Evolutionary conservation across 1,284 basidiomycete species (phyloP), one percentile per base, ranked within the genome.

Genomic region (Puccinia horiana): DNA sequence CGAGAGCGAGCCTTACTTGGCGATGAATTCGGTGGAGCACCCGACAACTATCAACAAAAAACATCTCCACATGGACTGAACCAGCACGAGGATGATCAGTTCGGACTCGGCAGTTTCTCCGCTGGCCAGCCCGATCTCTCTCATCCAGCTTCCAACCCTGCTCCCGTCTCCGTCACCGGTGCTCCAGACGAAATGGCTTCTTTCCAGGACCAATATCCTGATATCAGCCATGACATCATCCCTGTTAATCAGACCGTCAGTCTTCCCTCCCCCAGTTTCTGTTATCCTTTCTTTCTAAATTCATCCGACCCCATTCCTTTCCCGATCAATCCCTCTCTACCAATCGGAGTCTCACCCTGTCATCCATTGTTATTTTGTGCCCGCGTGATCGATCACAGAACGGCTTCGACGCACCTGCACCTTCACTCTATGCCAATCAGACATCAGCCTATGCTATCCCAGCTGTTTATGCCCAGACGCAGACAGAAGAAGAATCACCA

Each of bases 401-500:
- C 89, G 89, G 61, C 88, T 88, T 75, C 91, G 83, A 90, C 92
- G 47, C 79, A 84, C 90, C 89, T 86, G 91, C 93, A 86, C 87
- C 90, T 84, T 86, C 92, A 65, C 56, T 87, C 85, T 88, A 90
- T 84, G 67, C 88, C 88, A 83, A 76, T 83, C 82, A 86, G 86
- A 82, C 87, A 85, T 14, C 70, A 72, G 47, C 79, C 79, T 54
- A 79, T 81, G 54, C 72, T 75, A 54, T 69, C 56, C 37, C 76
- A 49, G 26, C 76, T 75, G 32, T 72, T 40, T 65, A 77, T 67
- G 40, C 78, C 78, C 12, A 73, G 73, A 73, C 79, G 74, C 83
- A 86, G 29, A 83, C 85, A 20, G 93, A 95, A 86, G 93, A 95
- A 40, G 95, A 97, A 86, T 93, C 94, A 0, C 91, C 95, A 85